Evolutionary conservation across 306 rosid species (phyloP), one percentile per base, ranked within the genome.

Genomic region (Dryas alaskensis): DNA sequence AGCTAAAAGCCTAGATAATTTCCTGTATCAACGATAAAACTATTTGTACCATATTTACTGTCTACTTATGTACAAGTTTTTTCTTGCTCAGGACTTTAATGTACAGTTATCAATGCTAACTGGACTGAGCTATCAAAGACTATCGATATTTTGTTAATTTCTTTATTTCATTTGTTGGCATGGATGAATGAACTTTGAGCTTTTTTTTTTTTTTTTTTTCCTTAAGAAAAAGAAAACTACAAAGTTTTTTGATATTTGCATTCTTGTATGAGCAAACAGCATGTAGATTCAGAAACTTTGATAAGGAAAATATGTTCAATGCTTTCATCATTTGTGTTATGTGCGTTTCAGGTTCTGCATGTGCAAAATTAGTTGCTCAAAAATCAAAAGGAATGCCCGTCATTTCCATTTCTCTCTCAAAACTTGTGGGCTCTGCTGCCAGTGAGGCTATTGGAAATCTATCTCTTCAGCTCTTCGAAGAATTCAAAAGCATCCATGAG

Each of bases 381-480:
- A 91, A 88, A 81, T 86, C 89, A 43, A 93, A 91, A 83, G 97
- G 96, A 65, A 85, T 93, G 98, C 97, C 98, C 22, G 75, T 84
- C 31, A 87, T 91, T 53, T 82, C 89, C 78, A 80, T 91, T 80
- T 76, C 88, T 72, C 94, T 93, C 60, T 73, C 84, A 58, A 89
- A 85, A 83, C 90, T 93, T 67, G 58, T 71, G 71, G 94, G 80
- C 50, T 73, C 87, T 61, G 82, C 87, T 78, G 97, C 92, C 53
- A 75, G 72, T 70, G 87, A 86, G 61, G 90, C 90, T 42, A 79
- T 78, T 79, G 82, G 90, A 75, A 88, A 76, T 60, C 65, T 89
- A 42, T 88, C 92, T 61, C 73, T 80, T 67, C 81, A 84, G 65
- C 97, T 93, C 55, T 87, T 91, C 42, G 74, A 79, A 58, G 87